Base-by-base conservation (phyloP, 202 grass and related monocot genomes). In the Setaria italica region DNA sequence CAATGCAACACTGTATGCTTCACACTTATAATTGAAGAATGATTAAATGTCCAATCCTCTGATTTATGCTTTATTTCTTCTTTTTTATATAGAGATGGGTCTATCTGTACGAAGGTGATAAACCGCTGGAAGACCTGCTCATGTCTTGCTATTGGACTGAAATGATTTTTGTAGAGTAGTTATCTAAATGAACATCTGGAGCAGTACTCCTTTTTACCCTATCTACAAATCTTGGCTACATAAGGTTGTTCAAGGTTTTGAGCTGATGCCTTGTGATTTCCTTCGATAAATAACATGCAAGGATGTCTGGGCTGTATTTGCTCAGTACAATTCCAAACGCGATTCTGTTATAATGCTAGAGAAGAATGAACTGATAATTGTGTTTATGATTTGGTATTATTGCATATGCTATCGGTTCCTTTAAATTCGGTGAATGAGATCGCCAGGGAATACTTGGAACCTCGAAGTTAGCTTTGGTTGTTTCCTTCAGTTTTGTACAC, bases 21-120 rank as follows among this genome's bases (percentile, higher is more conserved):
- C n/a, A 67, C 43, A 4, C 21, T 77, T 84, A 81, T 76, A 80
- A 50, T 85, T 77, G n/a, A 88, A 88, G 71, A 90, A 60, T 72
- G 58, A 73, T 67, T 62, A 62, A 56, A 56, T 77, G 62, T 82
- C 82, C 45, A 60, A 50, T 82, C 19, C 70, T 90, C 93, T 95
- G 90, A 95, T 95, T 42, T 95, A 90, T 89, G 73, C 88, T 92
- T 94, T 86, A 88, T 89, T 86, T 95, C 29, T 94, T 86, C 88
- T 76, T 87, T 89, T 89, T 91, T 86, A 76, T 95, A 91, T 95
- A 95, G 93, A 95, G 90, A 95, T 88, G 93, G 93, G 90, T 95
- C 88, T 89, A 47, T 95, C 90, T 79, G 85, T 84, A 84, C 88
- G 85, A 92, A 95, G 93, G 90, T 95, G 90, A 95, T 85, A 94